A percentile compares a stretch with the other conserved stretches of the same genome.
Evolutionary conservation across 371 early-diverging fungal genomes (phyloP).

Genomic region (Mortierella sp.): DNA sequence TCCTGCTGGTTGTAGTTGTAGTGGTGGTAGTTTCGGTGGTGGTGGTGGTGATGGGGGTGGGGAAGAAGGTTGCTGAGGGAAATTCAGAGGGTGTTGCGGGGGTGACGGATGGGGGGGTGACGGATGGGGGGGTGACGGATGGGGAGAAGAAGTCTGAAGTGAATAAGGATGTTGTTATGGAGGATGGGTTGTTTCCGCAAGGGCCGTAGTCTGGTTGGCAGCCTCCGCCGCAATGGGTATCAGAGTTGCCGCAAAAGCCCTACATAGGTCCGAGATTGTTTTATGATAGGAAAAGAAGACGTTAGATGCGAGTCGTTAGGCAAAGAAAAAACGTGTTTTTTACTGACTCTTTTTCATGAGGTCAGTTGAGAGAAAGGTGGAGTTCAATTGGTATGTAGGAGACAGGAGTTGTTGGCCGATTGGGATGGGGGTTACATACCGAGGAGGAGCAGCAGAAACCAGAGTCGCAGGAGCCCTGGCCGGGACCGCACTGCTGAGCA

Average conservation of each 20-base stretch:
- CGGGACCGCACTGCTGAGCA: slow-evolving; percentile 37
- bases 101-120: background rate
- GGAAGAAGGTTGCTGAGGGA: background rate
- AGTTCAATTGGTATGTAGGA: too few relatives aligned
- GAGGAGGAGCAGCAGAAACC: slow-evolving; percentile 27
- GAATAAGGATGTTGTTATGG: background rate
- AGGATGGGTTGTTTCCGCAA: background rate
- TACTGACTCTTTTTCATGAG: too few relatives aligned
- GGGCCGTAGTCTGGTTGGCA: slow-evolving; percentile 34
- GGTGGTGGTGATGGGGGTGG: background rate
- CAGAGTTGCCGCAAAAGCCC: slow-evolving; percentile 31
- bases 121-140: background rate
- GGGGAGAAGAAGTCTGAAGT: background rate
- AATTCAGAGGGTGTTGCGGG: background rate
- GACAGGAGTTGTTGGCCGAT: too few relatives aligned
- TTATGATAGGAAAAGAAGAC: background rate
- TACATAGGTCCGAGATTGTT: background rate
- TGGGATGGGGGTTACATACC: slow-evolving; percentile 12
- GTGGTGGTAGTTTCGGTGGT: background rate
- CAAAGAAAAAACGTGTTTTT: background rate
- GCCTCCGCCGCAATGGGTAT: slow-evolving; percentile 18
- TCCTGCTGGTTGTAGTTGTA: background rate
- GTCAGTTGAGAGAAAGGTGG: background rate
- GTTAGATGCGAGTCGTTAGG: background rate
- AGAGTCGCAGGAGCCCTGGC: background rate